These are phyloP conservation scores for Aureobasidium uvarum DNA, from an alignment of 2,329 filamentous ascomycete species.

Conservation along the genomic window DNA sequence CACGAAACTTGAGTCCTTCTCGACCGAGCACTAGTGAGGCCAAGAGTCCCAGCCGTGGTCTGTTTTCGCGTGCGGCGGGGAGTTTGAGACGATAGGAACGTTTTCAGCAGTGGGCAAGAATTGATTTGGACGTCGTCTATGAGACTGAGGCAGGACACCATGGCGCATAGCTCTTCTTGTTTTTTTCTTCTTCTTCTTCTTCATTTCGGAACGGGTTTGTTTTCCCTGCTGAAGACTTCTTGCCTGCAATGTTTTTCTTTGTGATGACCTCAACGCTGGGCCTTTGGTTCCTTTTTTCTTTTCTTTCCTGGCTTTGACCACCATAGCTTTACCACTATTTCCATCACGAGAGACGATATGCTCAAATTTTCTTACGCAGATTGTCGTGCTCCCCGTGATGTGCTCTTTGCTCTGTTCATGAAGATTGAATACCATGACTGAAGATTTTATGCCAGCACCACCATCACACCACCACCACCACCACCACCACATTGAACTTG, in stretches of 20 bases:
- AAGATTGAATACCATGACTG: not conserved
- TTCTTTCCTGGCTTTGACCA: not conserved
- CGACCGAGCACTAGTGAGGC: not conserved
- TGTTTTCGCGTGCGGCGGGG: slow-evolving; percentile 12
- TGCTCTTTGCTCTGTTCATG: not conserved
- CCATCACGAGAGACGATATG: not conserved
- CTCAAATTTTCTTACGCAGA: not conserved
- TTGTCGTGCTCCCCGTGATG: not conserved
- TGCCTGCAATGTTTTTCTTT: not conserved
- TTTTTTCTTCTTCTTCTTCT: not conserved
- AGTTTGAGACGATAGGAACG: slow-evolving; percentile 21
- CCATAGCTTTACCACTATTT: not conserved
- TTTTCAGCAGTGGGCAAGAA: not conserved
- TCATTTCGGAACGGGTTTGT: not conserved
- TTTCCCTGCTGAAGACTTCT: not conserved
- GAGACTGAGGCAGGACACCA: not conserved
- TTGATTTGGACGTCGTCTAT: not conserved
- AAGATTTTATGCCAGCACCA: too few relatives aligned
- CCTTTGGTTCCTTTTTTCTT: not conserved
- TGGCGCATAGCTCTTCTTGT: not conserved
- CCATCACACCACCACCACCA: too few relatives aligned
- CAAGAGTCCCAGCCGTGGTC: slow-evolving; percentile 2
- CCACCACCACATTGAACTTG: too few relatives aligned
- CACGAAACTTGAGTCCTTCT: not conserved
- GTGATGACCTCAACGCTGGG: not conserved